Evolutionary conservation across 2,329 filamentous ascomycete genomes (phyloP), one percentile per base, ranked within the genome.

Genomic region (Amphichorda felina): DNA sequence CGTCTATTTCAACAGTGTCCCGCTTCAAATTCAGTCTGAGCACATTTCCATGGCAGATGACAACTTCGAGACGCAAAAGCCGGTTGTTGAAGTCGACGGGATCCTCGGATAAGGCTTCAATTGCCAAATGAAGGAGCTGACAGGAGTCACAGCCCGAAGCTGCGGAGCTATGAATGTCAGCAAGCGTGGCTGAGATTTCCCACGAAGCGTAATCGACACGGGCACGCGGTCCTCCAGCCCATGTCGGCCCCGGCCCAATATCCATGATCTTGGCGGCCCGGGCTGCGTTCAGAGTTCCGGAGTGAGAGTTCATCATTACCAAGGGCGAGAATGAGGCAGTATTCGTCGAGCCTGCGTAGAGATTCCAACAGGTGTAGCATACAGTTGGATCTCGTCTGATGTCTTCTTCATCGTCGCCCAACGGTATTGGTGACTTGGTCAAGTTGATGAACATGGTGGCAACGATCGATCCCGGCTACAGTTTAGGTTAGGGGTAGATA

Each of bases 281-380:
- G 11, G 29, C 10, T 13, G 29, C n/a, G 13, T 31, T 31, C 14
- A 13, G 5, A 4, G 5, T 16, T 15, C n/a, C 29, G n/a, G 11
- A 9, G 8, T 30, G 17, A 7, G 15, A 22, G 31, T 22, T 10
- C 15, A 6, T 33, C n/a, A 17, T n/a, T 8, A 8, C 11, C 5
- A 21, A 21, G 16, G 31, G 15, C 18, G 31, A 33, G n/a, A 33
- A 33, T 4, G 31, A 13, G 18, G 31, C 31, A 5, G 31, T 33
- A 13, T 33, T 22, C 11, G 18, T 17, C 4, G 31, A 33, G 4
- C 31, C 31, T 4, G 17, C 17, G 18, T 33, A 25, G 8, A 33
- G 21, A 21, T 33, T 33, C 31, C 31, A 33, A 18, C 31, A 33
- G 21, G 16, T 33, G 16, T 22, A 8, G 21, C 31, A 33, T 24